Evolutionary conservation across 169 alveolate species (phyloP).

Genomic region (Cryptosporidium canis): DNA sequence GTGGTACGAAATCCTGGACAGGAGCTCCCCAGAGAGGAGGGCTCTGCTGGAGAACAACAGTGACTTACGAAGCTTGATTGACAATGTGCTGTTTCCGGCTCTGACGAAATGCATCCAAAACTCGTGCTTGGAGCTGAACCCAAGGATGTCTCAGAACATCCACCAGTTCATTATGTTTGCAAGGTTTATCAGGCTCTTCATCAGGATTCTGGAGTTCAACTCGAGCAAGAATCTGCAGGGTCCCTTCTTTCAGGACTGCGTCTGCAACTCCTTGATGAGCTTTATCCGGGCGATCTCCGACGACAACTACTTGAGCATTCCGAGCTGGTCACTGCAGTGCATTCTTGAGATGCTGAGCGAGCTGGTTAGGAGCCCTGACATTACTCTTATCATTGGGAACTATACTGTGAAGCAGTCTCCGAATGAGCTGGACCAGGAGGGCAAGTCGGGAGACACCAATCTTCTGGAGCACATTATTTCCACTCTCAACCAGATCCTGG

Average conservation of each 20-base stretch:
- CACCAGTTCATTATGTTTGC: constrained; percentile 60
- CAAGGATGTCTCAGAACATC: constrained; percentile 42
- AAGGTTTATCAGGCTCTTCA: constrained; percentile 25
- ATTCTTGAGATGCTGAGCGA: constrained; percentile 63
- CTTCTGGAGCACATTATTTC: not conserved
- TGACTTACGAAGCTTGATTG: constrained; percentile 17
- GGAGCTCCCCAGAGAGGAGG: not conserved
- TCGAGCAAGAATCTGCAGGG: constrained; percentile 12
- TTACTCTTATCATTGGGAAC: constrained; percentile 7
- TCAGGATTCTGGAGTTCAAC: constrained; percentile 25
- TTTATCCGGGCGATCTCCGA: constrained; percentile 1
- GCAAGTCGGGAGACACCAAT: not conserved
- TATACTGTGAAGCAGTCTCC: not conserved
- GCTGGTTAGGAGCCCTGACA: constrained; percentile 21
- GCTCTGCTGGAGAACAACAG: constrained; percentile 4
- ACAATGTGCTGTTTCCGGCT: constrained; percentile 49
- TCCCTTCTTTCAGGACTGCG: constrained; percentile 33
- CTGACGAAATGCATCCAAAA: constrained; percentile 30
- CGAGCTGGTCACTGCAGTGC: constrained; percentile 70
- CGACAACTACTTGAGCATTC: constrained; percentile 9
- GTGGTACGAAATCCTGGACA: constrained; percentile 61
- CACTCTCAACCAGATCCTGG: constrained; percentile 1
- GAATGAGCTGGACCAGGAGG: not conserved
- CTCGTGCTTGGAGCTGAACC: constrained; percentile 22
- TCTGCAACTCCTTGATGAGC: constrained; percentile 15